A percentile compares a stretch with the other conserved stretches of the same genome.
Evolutionary conservation across 2,329 filamentous ascomycete species (phyloP).

Genomic region (Dissoconium aciculare): DNA sequence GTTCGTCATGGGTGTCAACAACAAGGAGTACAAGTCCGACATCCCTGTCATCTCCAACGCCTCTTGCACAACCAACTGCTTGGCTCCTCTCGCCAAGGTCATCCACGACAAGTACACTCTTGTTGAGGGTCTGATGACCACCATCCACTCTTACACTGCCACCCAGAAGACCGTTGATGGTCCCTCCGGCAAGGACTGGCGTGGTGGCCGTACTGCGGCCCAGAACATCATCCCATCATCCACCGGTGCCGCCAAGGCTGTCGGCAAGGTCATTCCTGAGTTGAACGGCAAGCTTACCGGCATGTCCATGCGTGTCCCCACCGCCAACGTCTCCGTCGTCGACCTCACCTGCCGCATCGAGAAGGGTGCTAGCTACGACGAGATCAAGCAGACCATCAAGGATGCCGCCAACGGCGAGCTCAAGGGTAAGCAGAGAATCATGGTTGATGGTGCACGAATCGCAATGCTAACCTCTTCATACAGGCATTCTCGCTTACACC

Average conservation of each 20-base stretch:
- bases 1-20: slow-evolving; percentile 99
- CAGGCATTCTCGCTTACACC: slow-evolving; percentile 82
- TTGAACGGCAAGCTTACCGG: slow-evolving; percentile 99
- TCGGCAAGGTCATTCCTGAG: slow-evolving; percentile 97
- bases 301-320: slow-evolving; percentile 99
- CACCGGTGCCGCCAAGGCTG: slow-evolving; percentile 98
- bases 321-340: slow-evolving; percentile 96
- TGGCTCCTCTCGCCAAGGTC: slow-evolving; percentile 98
- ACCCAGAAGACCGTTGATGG: slow-evolving; percentile 99
- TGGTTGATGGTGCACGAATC: slow-evolving; percentile 1
- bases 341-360: slow-evolving; percentile 89
- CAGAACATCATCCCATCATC: slow-evolving; percentile 99
- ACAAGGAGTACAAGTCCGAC: slow-evolving; percentile 80
- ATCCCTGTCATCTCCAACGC: slow-evolving; percentile 96
- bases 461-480: slow-evolving; percentile 1
- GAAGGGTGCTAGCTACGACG: slow-evolving; percentile 74
- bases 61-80: slow-evolving; percentile 99
- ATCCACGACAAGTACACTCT: slow-evolving; percentile 97
- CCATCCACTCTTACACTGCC: slow-evolving; percentile 98
- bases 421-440: slow-evolving; percentile 50
- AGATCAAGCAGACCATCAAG: slow-evolving; percentile 87
- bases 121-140: slow-evolving; percentile 98
- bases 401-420: slow-evolving; percentile 66
- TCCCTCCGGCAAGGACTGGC: slow-evolving; percentile 97
- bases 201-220: slow-evolving; percentile 94